Evolutionary conservation across 352 stramenopile genomes (phyloP).

Genomic region (Phytophthora europaea): DNA sequence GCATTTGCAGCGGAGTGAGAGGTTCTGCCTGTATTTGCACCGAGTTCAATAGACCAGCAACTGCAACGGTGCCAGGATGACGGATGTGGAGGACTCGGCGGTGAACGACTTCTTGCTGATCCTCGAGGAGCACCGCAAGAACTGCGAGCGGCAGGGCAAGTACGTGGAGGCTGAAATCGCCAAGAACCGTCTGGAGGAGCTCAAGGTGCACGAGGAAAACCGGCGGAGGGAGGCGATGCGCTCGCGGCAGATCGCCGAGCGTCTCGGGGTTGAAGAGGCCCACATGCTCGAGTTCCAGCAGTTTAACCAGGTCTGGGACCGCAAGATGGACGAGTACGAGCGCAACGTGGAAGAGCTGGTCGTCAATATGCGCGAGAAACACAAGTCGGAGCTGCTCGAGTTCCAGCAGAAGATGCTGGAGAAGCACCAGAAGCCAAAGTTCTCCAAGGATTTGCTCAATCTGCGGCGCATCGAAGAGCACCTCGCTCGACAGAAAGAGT

Average conservation of each 20-base stretch:
- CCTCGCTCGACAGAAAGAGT: conserved; percentile 92
- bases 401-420: conserved; percentile 95
- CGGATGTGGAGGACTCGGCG: conserved; percentile 80
- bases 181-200: conserved; percentile 96
- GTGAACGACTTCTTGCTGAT: conserved; percentile 91
- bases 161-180: conserved; percentile 98
- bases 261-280: conserved; percentile 96
- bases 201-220: conserved; percentile 98
- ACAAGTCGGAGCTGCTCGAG: conserved; percentile 91
- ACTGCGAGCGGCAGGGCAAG: conserved; percentile 97
- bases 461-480: conserved; percentile 94
- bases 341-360: conserved; percentile 92
- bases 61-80: conserved; percentile 44
- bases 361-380: conserved; percentile 92
- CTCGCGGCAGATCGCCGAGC: conserved; percentile 95
- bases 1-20: conserved; percentile 5
- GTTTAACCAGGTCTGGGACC: conserved; percentile 97
- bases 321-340: conserved; percentile 97
- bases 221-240: conserved; percentile 95
- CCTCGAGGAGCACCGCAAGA: conserved; percentile 97
- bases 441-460: conserved; percentile 96
- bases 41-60: conserved; percentile 10
- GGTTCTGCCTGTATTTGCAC: conserved; percentile 14
- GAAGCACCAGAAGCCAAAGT: conserved; percentile 93
- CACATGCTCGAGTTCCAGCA: conserved; percentile 99